Evolutionary conservation across 2,329 filamentous ascomycete genomes (phyloP).

Genomic region (Fusarium abutilonis): DNA sequence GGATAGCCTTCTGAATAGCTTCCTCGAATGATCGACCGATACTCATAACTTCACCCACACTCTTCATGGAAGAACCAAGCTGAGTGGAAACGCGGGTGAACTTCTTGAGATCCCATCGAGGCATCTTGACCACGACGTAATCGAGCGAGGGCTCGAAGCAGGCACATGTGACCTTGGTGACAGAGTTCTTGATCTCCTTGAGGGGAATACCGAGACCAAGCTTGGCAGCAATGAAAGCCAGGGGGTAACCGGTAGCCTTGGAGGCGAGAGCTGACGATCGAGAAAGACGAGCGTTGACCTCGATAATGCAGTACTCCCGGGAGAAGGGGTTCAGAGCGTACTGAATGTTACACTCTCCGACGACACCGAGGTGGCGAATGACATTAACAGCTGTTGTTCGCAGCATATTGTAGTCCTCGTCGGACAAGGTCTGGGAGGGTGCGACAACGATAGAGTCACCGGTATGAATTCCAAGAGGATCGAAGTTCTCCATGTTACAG

Average conservation of each 20-base stretch:
- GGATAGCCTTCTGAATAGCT: slow-evolving; percentile 97
- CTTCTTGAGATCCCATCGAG: slow-evolving; percentile 98
- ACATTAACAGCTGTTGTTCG: slow-evolving; percentile 97
- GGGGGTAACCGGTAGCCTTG: slow-evolving; percentile 94
- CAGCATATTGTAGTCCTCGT: slow-evolving; percentile 99
- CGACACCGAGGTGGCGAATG: slow-evolving; percentile 94
- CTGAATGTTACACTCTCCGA: slow-evolving; percentile 99
- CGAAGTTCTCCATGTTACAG: slow-evolving; percentile 99
- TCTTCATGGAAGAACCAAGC: slow-evolving; percentile 99
- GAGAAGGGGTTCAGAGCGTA: slow-evolving; percentile 97
- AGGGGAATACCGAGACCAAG: slow-evolving; percentile 92
- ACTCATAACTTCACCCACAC: slow-evolving; percentile 98
- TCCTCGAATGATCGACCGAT: slow-evolving; percentile 98
- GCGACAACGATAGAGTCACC: slow-evolving; percentile 98
- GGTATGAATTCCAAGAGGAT: slow-evolving; percentile 96
- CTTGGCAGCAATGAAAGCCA: slow-evolving; percentile 97
- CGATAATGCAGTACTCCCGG: slow-evolving; percentile 97
- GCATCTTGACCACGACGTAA: slow-evolving; percentile 99
- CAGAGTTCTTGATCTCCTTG: slow-evolving; percentile 95
- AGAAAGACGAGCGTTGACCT: slow-evolving; percentile 96
- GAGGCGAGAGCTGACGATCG: slow-evolving; percentile 95
- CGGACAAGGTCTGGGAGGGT: slow-evolving; percentile 93
- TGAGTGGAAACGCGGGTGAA: slow-evolving; percentile 96
- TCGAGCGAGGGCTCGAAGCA: slow-evolving; percentile 99
- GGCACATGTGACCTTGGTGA: slow-evolving; percentile 94